A percentile compares a stretch with the other conserved stretches of the same genome.
Evolutionary conservation across 2,329 filamentous ascomycete genomes (phyloP).

Genomic region (Fusarium goolgardi): DNA sequence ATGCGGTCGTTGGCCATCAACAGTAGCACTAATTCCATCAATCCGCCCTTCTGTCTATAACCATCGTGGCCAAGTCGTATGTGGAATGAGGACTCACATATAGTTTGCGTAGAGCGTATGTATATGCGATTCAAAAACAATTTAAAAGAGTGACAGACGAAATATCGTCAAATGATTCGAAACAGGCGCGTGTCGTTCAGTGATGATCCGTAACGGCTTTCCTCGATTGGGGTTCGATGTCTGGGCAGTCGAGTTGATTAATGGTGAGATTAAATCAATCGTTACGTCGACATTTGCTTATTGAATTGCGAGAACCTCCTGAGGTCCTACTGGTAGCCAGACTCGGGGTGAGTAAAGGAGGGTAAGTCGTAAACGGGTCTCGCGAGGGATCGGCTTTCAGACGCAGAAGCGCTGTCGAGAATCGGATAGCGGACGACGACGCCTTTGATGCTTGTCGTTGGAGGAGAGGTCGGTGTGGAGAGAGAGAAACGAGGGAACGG

Average conservation of each 20-base stretch:
- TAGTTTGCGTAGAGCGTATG: constrained; percentile 48
- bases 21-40: neutral
- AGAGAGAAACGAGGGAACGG: constrained; percentile 42
- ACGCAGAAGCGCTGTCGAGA: constrained; percentile 49
- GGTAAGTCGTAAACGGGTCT: constrained; percentile 39
- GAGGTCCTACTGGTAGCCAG: constrained; percentile 46
- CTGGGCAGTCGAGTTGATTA: constrained; percentile 36
- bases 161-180: constrained; percentile 55
- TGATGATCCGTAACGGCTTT: constrained; percentile 41
- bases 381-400: constrained; percentile 41
- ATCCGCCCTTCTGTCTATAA: neutral
- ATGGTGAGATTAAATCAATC: constrained; percentile 46
- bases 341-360: constrained; percentile 39
- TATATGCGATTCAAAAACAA: constrained; percentile 48
- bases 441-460: constrained; percentile 49
- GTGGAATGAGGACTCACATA: constrained; percentile 41
- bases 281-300: constrained; percentile 50
- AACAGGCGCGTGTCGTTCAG: constrained; percentile 48
- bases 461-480: constrained; percentile 48
- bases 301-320: constrained; percentile 47
- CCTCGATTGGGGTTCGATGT: constrained; percentile 27
- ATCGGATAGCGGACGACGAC: constrained; percentile 50
- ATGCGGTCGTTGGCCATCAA: neutral
- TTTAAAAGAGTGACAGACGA: constrained; percentile 62
- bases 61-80: neutral